Evolutionary conservation across 1,284 basidiomycete species (phyloP).

Genomic region (Leccinum fallax): DNA sequence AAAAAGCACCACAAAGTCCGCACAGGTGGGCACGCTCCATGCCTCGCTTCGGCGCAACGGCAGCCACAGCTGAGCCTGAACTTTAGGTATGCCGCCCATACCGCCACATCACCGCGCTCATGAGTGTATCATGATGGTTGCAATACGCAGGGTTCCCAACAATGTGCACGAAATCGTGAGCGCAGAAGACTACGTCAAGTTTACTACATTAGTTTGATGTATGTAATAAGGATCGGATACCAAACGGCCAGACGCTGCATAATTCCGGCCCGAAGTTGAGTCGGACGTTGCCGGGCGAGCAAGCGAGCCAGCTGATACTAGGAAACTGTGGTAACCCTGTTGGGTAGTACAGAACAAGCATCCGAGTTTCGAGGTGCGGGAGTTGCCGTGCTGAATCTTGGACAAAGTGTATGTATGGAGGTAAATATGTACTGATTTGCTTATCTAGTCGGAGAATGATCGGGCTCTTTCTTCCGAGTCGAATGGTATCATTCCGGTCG

Average conservation of each 20-base stretch:
- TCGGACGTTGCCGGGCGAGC: not conserved
- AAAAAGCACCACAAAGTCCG: conserved; percentile 7
- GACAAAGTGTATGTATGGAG: too few relatives aligned
- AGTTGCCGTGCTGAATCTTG: too few relatives aligned
- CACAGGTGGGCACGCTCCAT: not conserved
- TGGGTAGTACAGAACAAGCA: too few relatives aligned
- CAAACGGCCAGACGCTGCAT: not conserved
- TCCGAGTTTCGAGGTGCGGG: too few relatives aligned
- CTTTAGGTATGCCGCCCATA: not conserved
- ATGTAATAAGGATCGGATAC: not conserved
- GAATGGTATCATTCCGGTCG: too few relatives aligned
- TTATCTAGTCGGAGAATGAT: too few relatives aligned
- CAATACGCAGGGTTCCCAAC: not conserved
- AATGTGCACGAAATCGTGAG: not conserved
- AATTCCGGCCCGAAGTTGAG: too few relatives aligned
- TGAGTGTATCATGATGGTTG: not conserved
- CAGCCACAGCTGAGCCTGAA: conserved; percentile 2
- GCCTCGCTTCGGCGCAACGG: not conserved
- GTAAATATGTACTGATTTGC: too few relatives aligned
- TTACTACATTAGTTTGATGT: too few relatives aligned
- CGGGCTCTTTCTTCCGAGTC: too few relatives aligned
- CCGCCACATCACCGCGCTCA: not conserved
- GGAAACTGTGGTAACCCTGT: too few relatives aligned
- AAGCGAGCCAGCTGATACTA: not conserved
- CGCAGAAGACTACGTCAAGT: not conserved